phyloP scores from a whole-genome alignment of 139 green algal genomes.

The Dunaliella sp. region DNA sequence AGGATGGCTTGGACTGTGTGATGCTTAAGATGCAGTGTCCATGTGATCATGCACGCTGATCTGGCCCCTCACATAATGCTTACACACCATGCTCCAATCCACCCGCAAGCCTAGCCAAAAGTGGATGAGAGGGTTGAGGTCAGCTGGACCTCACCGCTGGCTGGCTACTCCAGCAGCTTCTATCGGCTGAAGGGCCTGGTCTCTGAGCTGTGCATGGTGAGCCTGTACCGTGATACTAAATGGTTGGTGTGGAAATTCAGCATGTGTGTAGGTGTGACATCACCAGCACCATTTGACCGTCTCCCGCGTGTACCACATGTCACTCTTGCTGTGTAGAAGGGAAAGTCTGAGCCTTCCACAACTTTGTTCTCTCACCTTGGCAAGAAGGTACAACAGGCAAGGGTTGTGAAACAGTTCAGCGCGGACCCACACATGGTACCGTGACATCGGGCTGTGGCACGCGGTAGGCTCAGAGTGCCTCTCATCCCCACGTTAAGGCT shows the following conservation, averaged over 20 bases:
- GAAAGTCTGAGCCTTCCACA: background rate
- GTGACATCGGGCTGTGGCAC: no score
- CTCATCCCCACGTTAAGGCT: no score
- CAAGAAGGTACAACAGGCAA: no score
- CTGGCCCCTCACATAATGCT: background rate
- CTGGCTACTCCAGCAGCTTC: background rate
- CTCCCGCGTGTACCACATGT: no score
- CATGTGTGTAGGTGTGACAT: background rate
- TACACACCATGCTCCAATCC: no score
- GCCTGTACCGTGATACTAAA: background rate
- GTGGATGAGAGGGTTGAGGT: background rate
- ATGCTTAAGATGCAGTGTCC: no score
- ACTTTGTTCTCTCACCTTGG: background rate
- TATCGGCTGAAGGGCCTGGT: background rate
- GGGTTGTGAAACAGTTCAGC: no score
- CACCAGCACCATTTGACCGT: no score
- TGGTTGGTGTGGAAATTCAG: background rate
- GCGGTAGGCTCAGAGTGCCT: no score
- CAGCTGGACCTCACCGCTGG: background rate
- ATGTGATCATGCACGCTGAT: background rate
- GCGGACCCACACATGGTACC: no score
- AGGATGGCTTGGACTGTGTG: background rate
- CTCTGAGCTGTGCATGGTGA: background rate
- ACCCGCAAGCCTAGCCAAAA: no score
- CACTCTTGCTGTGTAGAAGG: background rate